These are phyloP conservation scores for Melanomma pulvis-pyrius DNA, from an alignment of 495 filamentous ascomycete species.

Conservation along the genomic window DNA sequence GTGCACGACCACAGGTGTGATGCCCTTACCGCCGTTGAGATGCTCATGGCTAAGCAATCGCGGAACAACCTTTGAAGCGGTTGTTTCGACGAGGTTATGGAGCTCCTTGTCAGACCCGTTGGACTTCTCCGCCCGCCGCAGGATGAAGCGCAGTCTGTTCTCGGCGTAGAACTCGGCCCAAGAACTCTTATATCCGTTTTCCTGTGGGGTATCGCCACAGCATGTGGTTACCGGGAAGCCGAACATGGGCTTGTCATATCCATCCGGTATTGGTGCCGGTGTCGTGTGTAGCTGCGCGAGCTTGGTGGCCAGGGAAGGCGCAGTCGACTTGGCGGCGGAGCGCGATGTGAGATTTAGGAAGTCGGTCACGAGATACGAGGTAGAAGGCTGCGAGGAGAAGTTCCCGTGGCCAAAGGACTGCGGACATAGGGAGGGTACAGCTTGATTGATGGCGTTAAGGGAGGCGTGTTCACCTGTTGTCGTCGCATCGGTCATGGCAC, in stretches of 20 bases:
- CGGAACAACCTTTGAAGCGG: conserved; percentile 66
- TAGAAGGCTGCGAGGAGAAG: conserved; percentile 53
- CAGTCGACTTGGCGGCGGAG: conserved; percentile 18
- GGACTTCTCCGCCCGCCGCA: conserved; percentile 56
- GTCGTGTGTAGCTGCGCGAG: conserved; percentile 80
- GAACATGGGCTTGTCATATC: conserved; percentile 63
- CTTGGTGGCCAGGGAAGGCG: conserved; percentile 66
- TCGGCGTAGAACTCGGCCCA: conserved; percentile 88
- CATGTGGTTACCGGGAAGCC: conserved; percentile 84
- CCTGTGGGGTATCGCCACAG: conserved; percentile 81
- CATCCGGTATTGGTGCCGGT: conserved; percentile 65
- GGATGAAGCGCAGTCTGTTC: conserved; percentile 67
- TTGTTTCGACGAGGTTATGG: conserved; percentile 63
- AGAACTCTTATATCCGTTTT: conserved; percentile 65
- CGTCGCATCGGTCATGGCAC: neutral
- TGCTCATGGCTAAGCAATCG: conserved; percentile 68
- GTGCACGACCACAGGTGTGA: conserved; percentile 78
- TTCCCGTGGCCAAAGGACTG: conserved; percentile 69
- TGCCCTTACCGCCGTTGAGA: conserved; percentile 60
- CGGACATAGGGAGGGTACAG: conserved; percentile 75
- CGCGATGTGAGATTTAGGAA: conserved; percentile 68
- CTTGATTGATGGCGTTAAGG: conserved; percentile 74
- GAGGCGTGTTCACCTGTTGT: conserved; percentile 73
- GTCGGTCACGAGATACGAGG: conserved; percentile 76
- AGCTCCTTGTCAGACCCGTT: conserved; percentile 69